Base-by-base conservation (phyloP, 2,329 filamentous ascomycete species). In the Hypoxylon sp. region DNA sequence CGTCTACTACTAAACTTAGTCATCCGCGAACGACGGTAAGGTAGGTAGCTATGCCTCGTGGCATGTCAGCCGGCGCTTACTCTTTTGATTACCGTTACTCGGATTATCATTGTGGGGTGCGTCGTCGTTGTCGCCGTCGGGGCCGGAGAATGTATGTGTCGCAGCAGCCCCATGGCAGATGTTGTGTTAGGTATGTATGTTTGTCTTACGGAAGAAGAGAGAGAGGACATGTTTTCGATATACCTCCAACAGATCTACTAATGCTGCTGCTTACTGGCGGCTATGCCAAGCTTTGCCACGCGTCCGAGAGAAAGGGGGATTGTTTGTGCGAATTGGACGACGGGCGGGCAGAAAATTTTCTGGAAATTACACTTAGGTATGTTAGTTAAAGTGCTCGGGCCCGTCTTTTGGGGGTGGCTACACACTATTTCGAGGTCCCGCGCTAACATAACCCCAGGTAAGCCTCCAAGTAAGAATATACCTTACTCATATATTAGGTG, bases 201-300 rank as follows among this genome's bases (percentile, higher is more conserved):
- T n/a, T 59, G 46, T 23, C 38, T 43, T 43, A 59, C 43, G 45
- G 32, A 38, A 49, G 45, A 41, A 41, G 45, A 49, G 45, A 50
- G 28, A 30, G 30, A n/a, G n/a, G n/a, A n/a, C 45, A 41, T 41
- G 56, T 50, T 21, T 6, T 17, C n/a, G 19, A 17, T 32, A 59
- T 38, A 50, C 28, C n/a, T 58, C 21, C 28, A 49, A 50, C 34
- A 34, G 32, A 38, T n/a, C 50, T 53, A 38, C 55, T 23, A 50
- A 41, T 32, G 19, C n/a, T 34, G 48, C 61, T 21, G 53, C 61
- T 64, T 53, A 48, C 46, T 17, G 36, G 38, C 46, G 60, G 59
- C 53, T 63, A 58, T 58, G 60, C 60, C 34, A 50, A 50, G 45
- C 45, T 34, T 23, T 59, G 45, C 56, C 56, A 50, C 56, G 56